Evolutionary conservation across 306 rosid species (phyloP).

Genomic region (Begonia loranthoides): DNA sequence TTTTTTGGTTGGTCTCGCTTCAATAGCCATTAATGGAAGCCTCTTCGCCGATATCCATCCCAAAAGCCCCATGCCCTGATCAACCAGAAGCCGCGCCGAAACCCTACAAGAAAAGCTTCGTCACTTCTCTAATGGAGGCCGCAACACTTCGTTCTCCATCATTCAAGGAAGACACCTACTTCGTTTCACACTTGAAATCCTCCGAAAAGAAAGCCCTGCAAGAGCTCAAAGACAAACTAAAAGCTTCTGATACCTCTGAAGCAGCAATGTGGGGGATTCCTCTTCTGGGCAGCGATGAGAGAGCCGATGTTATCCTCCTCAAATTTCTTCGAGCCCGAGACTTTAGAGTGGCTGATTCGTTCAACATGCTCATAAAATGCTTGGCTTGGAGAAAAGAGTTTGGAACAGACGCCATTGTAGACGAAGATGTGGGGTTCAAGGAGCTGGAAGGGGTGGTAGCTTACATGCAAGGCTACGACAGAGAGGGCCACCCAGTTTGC

Average conservation of each 20-base stretch:
- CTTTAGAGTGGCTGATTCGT: conserved; percentile 56
- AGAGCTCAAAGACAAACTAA: conserved; percentile 46
- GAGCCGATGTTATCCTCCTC: conserved; percentile 69
- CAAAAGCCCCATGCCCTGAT: conserved; percentile 12
- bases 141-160: conserved; percentile 32
- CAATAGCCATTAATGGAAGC: neutral
- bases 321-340: conserved; percentile 87
- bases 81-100: conserved; percentile 45
- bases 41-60: neutral
- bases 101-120: conserved; percentile 49
- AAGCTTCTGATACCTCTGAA: conserved; percentile 21
- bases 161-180: conserved; percentile 63
- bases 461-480: conserved; percentile 75
- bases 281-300: conserved; percentile 46
- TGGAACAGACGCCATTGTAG: conserved; percentile 43
- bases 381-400: conserved; percentile 74
- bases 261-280: conserved; percentile 67
- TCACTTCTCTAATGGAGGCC: conserved; percentile 42
- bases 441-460: conserved; percentile 91
- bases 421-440: conserved; percentile 70
- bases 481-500: conserved; percentile 85
- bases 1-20: neutral
- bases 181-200: conserved; percentile 36
- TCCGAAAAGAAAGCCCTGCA: conserved; percentile 56
- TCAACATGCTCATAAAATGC: conserved; percentile 52